These are phyloP conservation scores for Quillaja saponaria DNA, from an alignment of 306 rosid genomes.

Conservation along the genomic window DNA sequence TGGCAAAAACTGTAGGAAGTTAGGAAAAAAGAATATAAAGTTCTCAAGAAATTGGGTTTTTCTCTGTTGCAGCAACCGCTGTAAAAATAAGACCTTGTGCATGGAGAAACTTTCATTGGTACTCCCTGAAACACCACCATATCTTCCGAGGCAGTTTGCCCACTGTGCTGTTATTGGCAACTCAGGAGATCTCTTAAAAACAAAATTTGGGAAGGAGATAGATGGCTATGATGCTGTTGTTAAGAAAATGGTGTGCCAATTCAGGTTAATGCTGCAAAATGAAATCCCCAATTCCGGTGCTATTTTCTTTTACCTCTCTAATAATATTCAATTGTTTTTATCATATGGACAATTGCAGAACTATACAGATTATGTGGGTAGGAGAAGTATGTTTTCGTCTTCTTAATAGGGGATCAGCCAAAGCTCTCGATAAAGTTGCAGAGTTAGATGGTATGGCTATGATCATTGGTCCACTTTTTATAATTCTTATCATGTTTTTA, in stretches of 20 bases:
- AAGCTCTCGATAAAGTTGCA: conserved; percentile 91
- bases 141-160: conserved; percentile 78
- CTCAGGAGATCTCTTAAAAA: conserved; percentile 93
- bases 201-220: conserved; percentile 88
- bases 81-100: conserved; percentile 75
- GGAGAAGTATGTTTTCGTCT: conserved; percentile 90
- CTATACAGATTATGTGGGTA: conserved; percentile 80
- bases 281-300: conserved; percentile 11
- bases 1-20: neutral
- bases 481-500: conserved; percentile 18
- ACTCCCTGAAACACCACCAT: conserved; percentile 87
- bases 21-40: conserved; percentile 21
- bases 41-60: conserved; percentile 19
- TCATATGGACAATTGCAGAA: conserved; percentile 52
- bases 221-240: conserved; percentile 80
- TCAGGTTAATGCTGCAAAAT: conserved; percentile 50
- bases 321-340: conserved; percentile 18
- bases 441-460: conserved; percentile 78
- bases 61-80: conserved; percentile 68
- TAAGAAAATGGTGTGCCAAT: conserved; percentile 95
- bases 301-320: conserved; percentile 6
- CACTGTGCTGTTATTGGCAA: conserved; percentile 98
- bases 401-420: conserved; percentile 94
- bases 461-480: conserved; percentile 18
- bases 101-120: conserved; percentile 87